A percentile compares a stretch with the other conserved stretches of the same genome.
Evolutionary conservation across 2,329 filamentous ascomycete species (phyloP).

Genomic region (Penicillium hesseltinei): DNA sequence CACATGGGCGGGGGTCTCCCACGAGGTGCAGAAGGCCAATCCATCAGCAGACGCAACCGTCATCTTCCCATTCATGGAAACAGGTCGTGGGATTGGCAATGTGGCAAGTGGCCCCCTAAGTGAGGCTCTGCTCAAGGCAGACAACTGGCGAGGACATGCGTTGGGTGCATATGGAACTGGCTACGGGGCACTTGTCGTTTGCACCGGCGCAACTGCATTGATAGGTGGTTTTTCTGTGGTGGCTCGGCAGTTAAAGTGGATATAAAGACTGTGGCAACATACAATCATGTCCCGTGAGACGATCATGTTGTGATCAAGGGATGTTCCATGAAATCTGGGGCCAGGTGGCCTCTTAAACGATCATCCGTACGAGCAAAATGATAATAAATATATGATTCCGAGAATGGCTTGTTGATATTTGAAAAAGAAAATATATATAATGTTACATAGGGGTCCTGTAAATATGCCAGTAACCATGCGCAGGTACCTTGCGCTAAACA

Average conservation of each 20-base stretch:
- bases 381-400: neutral
- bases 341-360: neutral
- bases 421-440: neutral
- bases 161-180: constrained; percentile 21
- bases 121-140: constrained; percentile 18
- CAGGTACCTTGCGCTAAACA: neutral
- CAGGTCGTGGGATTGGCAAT: constrained; percentile 22
- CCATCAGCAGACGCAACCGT: constrained; percentile 18
- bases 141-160: constrained; percentile 12
- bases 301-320: neutral
- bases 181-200: constrained; percentile 20
- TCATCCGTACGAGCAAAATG: neutral
- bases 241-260: constrained; percentile 15
- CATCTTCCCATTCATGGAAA: constrained; percentile 26
- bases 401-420: neutral
- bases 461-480: neutral
- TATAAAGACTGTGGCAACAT: neutral
- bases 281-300: neutral
- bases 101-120: constrained; percentile 22
- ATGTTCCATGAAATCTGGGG: too few species aligned
- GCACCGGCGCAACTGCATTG: constrained; percentile 20
- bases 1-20: constrained; percentile 22
- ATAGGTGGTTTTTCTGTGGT: constrained; percentile 19
- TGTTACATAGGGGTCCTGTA: neutral
- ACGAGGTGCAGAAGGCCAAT: constrained; percentile 18